phyloP scores from a whole-genome alignment of 495 filamentous ascomycete genomes.

The Penicillium longicatenatum region DNA sequence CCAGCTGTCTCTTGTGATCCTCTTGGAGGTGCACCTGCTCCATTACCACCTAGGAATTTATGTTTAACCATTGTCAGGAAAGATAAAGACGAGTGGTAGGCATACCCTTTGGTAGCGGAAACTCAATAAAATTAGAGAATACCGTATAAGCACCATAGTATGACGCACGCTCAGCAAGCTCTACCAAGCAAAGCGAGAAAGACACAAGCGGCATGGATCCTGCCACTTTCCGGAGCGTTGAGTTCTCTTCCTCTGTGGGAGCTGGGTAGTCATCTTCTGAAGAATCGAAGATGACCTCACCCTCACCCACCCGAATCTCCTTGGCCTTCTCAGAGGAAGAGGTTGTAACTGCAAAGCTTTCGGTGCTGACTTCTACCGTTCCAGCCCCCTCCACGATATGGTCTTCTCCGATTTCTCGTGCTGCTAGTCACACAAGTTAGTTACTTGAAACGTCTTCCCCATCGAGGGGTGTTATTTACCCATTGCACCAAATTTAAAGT shows the following conservation, averaged over 20 bases:
- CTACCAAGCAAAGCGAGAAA: slow-evolving; percentile 58
- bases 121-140: slow-evolving; percentile 62
- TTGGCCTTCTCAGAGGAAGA: neutral
- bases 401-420: neutral
- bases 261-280: slow-evolving; percentile 30
- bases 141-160: slow-evolving; percentile 58
- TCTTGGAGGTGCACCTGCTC: slow-evolving; percentile 58
- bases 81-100: neutral
- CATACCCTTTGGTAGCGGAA: slow-evolving; percentile 48
- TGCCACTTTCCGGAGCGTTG: slow-evolving; percentile 57
- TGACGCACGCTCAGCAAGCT: slow-evolving; percentile 60
- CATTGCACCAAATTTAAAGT: neutral
- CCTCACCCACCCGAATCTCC: neutral
- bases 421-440: neutral
- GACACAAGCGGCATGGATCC: slow-evolving; percentile 48
- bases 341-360: neutral
- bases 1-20: slow-evolving; percentile 58
- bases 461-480: neutral
- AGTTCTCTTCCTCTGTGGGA: slow-evolving; percentile 59
- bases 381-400: neutral
- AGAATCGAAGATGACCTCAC: neutral
- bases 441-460: neutral
- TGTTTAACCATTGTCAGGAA: neutral
- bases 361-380: neutral
- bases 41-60: slow-evolving; percentile 52